Conservation (phyloP, 352 stramenopile species). For the Phytophthora pinifolia region DNA sequence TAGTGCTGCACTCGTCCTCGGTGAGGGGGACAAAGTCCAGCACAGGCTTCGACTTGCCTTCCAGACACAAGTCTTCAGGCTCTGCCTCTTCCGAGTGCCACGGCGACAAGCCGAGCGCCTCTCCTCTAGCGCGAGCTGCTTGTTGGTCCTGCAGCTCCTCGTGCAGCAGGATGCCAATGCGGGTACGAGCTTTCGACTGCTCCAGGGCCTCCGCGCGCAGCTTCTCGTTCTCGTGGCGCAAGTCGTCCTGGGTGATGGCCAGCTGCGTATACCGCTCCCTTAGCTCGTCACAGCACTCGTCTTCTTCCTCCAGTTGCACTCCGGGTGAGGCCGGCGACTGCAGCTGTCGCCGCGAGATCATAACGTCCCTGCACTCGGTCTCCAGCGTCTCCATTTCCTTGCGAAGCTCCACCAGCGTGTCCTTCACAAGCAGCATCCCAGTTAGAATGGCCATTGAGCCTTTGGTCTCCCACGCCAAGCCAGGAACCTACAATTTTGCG, state of each 20-base stretch:
- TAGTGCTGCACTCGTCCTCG: conserved; percentile 43
- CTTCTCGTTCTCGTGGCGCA: conserved; percentile 61
- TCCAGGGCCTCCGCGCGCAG: conserved; percentile 52
- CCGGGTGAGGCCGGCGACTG: conserved; percentile 7
- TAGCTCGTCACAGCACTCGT: conserved; percentile 39
- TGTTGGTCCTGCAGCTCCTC: conserved; percentile 56
- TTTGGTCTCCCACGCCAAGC: too few relatives aligned
- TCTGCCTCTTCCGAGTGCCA: not conserved
- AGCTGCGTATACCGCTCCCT: conserved; percentile 50
- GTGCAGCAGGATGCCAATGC: conserved; percentile 53
- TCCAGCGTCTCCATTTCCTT: conserved; percentile 51
- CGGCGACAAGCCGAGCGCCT: conserved; percentile 12
- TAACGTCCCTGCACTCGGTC: conserved; percentile 41
- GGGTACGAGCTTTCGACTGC: conserved; percentile 54
- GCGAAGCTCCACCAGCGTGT: conserved; percentile 61
- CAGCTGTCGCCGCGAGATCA: conserved; percentile 29
- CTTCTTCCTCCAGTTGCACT: conserved; percentile 5
- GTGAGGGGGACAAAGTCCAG: conserved; percentile 36
- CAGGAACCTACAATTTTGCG: conserved; percentile 60
- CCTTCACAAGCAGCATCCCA: conserved; percentile 16
- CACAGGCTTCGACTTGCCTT: conserved; percentile 18
- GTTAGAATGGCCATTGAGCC: too few relatives aligned
- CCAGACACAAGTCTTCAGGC: conserved; percentile 1
- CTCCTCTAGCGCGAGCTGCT: conserved; percentile 19
- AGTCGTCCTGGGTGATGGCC: conserved; percentile 51